A percentile compares a stretch with the other conserved stretches of the same genome.
Evolutionary conservation across 768 basidiomycete species (phyloP).

Genomic region (Sporobolomyces roseus): DNA sequence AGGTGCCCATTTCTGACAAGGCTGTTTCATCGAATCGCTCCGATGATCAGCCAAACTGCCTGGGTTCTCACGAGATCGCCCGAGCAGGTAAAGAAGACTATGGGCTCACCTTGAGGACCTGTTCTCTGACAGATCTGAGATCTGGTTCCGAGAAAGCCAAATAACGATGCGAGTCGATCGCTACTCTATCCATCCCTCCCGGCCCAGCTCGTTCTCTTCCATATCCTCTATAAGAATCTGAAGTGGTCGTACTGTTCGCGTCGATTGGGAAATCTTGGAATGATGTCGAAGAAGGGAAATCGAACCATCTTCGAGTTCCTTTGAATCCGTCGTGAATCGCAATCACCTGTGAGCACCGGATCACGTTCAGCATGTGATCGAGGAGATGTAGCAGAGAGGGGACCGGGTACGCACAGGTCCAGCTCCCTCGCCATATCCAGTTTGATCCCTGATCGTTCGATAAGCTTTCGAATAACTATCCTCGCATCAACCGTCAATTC

Average conservation of each 20-base stretch:
- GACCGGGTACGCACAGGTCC: slow-evolving; percentile 19
- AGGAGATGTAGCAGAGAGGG: slow-evolving; percentile 45
- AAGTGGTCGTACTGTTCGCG: too few relatives aligned
- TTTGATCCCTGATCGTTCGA: slow-evolving; percentile 65
- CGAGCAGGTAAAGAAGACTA: not conserved
- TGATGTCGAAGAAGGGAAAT: slow-evolving; percentile 50
- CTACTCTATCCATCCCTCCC: slow-evolving; percentile 68
- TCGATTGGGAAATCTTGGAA: slow-evolving; percentile 4
- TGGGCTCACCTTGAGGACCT: slow-evolving; percentile 32
- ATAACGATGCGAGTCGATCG: slow-evolving; percentile 67
- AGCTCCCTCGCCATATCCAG: slow-evolving; percentile 38
- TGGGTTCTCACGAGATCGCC: too few relatives aligned
- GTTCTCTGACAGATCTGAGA: slow-evolving; percentile 13
- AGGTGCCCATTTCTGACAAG: slow-evolving; percentile 68
- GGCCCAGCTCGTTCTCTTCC: too few relatives aligned
- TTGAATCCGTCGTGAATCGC: slow-evolving; percentile 86
- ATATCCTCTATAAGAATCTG: too few relatives aligned
- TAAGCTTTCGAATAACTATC: slow-evolving; percentile 72
- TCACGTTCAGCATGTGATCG: too few relatives aligned
- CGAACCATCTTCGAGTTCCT: slow-evolving; percentile 62
- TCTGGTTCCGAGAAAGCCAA: slow-evolving; percentile 43
- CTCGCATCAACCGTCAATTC: too few relatives aligned
- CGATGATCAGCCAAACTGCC: too few relatives aligned
- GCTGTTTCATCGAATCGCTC: slow-evolving; percentile 60
- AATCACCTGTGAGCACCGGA: slow-evolving; percentile 57